Conservation (phyloP, 345 rosid genomes). For the Murraya koenigii region DNA sequence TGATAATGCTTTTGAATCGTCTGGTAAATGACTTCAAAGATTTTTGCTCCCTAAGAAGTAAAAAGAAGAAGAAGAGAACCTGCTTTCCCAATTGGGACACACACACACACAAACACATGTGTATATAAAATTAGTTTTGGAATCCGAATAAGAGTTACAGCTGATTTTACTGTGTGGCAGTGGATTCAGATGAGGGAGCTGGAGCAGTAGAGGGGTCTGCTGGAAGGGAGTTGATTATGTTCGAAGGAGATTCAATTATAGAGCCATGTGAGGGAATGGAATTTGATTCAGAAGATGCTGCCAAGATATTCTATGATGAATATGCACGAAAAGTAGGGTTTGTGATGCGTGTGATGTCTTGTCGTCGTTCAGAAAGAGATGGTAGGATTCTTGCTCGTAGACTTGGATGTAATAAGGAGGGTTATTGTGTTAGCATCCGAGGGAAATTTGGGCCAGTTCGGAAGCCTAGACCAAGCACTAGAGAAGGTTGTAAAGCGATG, state of each 20-base stretch:
- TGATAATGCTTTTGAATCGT: neutral
- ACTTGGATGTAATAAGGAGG: constrained; percentile 94
- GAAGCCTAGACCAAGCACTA: constrained; percentile 71
- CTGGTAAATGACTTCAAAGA: neutral
- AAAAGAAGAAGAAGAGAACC: neutral
- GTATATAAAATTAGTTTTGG: neutral
- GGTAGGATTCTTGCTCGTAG: constrained; percentile 86
- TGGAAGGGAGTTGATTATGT: constrained; percentile 25
- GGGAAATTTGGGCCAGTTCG: constrained; percentile 69
- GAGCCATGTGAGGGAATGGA: constrained; percentile 86
- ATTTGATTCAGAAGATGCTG: constrained; percentile 85
- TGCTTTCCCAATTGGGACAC: neutral
- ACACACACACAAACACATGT: too few species aligned
- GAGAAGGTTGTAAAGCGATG: constrained; percentile 96
- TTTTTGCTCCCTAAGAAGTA: neutral
- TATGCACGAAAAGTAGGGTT: constrained; percentile 80
- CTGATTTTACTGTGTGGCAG: constrained; percentile 32
- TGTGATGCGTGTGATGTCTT: constrained; percentile 95
- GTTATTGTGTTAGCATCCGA: constrained; percentile 73
- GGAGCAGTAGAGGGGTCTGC: constrained; percentile 38
- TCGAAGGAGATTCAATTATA: constrained; percentile 30
- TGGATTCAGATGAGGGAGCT: constrained; percentile 52
- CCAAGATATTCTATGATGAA: constrained; percentile 78
- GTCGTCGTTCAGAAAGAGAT: constrained; percentile 90
- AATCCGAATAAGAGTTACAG: neutral